Evolutionary conservation across 176 grass and related monocot genomes (phyloP), one percentile per base, ranked within the genome.

Genomic region (Oryza meyeriana): DNA sequence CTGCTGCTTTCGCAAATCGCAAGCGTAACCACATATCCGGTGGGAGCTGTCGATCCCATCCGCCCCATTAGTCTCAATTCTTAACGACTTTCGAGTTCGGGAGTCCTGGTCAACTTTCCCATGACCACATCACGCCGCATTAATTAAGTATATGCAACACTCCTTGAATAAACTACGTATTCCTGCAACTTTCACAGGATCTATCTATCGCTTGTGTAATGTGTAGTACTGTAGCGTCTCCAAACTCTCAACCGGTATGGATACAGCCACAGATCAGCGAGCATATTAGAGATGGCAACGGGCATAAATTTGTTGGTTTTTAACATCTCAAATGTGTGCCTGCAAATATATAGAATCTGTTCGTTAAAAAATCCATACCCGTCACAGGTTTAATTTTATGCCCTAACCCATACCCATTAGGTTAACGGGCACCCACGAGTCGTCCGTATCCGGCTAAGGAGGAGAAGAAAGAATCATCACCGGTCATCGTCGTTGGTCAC

Each of bases 81-180:
- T 12, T 35, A 76, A 29, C 71, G 17, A 63, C 18, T 26, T 31
- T 4, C 0, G 4, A 5, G 12, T 8, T 10, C 14, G 24, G 12
- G 76, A 63, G 17, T 25, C 63, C 61, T 20, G 38, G 52, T 82
- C 85, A 70, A 82, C 72, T 69, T 10, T 12, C 6, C 44, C 63
- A 17, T 81, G 69, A 44, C 39, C 30, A 6, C 44, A 36, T 6
- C 29, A 27, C 13, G 58, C 41, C 16, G 73, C 20, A 44, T 66
- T 57, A n/a, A n/a, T n/a, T n/a, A n/a, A 47, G 16, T 48, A 41
- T 48, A 48, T 16, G n/a, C 27, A 25, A 8, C 27, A 13, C 50
- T 17, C 11, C 18, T 8, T 14, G 0, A 45, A 13, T 74, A 12
- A 39, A 33, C 29, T 63, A 77, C 11, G 14, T 11, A 41, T 57